A percentile compares a stretch with the other conserved stretches of the same genome.
Evolutionary conservation across 1,139 yeast species (phyloP).

Genomic region (Sugiyamaella xylanicola): DNA sequence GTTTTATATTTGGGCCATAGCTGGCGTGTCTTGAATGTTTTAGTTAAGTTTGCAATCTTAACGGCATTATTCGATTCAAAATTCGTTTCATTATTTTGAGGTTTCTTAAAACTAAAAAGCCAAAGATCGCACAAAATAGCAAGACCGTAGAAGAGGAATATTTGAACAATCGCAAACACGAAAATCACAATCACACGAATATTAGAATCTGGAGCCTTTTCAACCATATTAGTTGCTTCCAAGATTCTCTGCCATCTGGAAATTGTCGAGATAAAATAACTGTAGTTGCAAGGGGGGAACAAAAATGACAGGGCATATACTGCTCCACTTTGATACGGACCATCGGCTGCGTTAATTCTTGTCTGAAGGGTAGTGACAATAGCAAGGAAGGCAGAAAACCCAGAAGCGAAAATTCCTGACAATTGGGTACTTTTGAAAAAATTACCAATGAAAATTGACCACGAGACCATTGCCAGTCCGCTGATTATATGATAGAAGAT

Average conservation of each 20-base stretch:
- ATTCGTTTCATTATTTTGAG: constrained; percentile 19
- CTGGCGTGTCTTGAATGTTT: constrained; percentile 30
- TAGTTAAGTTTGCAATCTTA: constrained; percentile 31
- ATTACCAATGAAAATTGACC: constrained; percentile 40
- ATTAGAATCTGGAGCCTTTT: constrained; percentile 37
- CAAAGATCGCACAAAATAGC: constrained; percentile 35
- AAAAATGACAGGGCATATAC: constrained; percentile 39
- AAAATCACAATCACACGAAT: constrained; percentile 38
- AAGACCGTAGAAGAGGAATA: constrained; percentile 33
- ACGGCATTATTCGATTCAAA: constrained; percentile 29
- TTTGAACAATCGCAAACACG: constrained; percentile 39
- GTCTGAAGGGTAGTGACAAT: constrained; percentile 40
- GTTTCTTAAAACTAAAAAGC: constrained; percentile 34
- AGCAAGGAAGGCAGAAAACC: constrained; percentile 40
- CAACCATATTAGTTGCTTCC: constrained; percentile 33
- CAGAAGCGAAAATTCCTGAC: constrained; percentile 44
- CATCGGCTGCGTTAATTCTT: constrained; percentile 33
- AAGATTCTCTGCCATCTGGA: constrained; percentile 37
- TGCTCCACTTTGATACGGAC: constrained; percentile 34
- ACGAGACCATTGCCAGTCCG: constrained; percentile 41
- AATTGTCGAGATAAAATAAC: constrained; percentile 38
- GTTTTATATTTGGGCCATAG: constrained; percentile 21
- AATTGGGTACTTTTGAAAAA: constrained; percentile 41
- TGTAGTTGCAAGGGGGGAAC: constrained; percentile 44
- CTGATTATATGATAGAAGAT: constrained; percentile 42